phyloP scores from a whole-genome alignment of 73 alveolate species.

The Diophrys sp. region DNA sequence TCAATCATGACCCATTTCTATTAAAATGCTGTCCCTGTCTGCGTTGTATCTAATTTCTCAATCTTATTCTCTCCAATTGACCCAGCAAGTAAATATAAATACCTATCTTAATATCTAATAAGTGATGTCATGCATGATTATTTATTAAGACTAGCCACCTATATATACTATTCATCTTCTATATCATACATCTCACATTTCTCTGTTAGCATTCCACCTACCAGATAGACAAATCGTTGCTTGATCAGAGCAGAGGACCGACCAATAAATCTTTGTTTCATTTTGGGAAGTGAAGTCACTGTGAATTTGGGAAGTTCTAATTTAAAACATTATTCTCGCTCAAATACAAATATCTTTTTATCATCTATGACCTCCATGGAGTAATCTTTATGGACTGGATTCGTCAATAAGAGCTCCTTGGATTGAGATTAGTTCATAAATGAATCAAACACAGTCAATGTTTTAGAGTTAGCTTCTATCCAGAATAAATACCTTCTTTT shows the following conservation, averaged over 20 bases:
- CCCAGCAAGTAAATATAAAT: neutral
- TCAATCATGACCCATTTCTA: neutral
- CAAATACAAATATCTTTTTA: neutral
- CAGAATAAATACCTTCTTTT: neutral
- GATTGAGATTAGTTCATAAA: too few relatives aligned
- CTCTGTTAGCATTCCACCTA: neutral
- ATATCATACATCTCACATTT: neutral
- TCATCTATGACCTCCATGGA: neutral
- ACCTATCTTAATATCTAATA: neutral
- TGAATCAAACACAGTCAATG: neutral
- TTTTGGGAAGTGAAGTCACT: neutral
- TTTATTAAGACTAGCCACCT: neutral
- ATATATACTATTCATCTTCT: neutral
- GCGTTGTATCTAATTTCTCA: neutral
- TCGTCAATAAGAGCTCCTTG: neutral
- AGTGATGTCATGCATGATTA: neutral
- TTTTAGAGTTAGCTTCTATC: neutral
- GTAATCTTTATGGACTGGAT: neutral
- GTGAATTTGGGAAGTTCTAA: neutral
- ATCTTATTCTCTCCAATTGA: neutral
- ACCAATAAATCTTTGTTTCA: neutral
- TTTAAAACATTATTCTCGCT: neutral
- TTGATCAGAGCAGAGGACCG: neutral
- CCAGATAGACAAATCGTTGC: neutral
- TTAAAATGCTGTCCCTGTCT: neutral